Evolutionary conservation across 345 rosid genomes (phyloP).

Genomic region (Crucihimalaya himalaica): DNA sequence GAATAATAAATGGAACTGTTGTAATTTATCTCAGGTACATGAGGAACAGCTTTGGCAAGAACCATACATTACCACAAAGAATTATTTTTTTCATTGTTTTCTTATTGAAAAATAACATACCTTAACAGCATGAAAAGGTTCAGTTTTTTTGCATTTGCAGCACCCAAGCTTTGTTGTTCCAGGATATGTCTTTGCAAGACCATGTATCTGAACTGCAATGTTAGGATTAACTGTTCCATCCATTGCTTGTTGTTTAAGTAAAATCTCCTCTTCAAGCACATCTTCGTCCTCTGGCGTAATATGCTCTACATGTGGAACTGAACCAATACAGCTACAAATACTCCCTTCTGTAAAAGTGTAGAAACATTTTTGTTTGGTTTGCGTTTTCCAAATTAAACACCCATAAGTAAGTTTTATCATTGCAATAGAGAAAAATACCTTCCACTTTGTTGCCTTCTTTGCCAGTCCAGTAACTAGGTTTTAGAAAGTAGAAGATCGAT

Average conservation of each 20-base stretch:
- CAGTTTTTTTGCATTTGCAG: constrained; percentile 70
- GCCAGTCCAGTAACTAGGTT: constrained; percentile 85
- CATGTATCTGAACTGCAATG: constrained; percentile 81
- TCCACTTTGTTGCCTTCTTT: constrained; percentile 66
- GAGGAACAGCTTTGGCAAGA: not conserved
- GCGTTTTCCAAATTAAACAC: constrained; percentile 6
- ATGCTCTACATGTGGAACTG: constrained; percentile 59
- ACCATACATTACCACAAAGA: not conserved
- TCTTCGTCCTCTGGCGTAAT: constrained; percentile 71
- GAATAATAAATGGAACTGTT: not conserved
- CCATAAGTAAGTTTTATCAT: not conserved
- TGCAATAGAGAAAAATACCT: constrained; percentile 50
- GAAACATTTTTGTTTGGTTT: constrained; percentile 3
- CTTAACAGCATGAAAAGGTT: constrained; percentile 81
- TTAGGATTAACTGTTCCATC: constrained; percentile 51
- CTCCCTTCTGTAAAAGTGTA: constrained; percentile 66
- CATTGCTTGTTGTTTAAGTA: constrained; percentile 53
- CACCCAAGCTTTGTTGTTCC: constrained; percentile 59
- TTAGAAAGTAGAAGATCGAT: constrained; percentile 67
- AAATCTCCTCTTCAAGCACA: constrained; percentile 78
- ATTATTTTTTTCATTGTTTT: not conserved
- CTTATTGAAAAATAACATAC: constrained; percentile 36
- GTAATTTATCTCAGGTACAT: not conserved
- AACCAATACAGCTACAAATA: constrained; percentile 68
- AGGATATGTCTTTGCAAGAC: constrained; percentile 79